A percentile compares a stretch with the other conserved stretches of the same genome.
phyloP scores from a whole-genome alignment of 352 stramenopile genomes.

The Plasmopara muralis region DNA sequence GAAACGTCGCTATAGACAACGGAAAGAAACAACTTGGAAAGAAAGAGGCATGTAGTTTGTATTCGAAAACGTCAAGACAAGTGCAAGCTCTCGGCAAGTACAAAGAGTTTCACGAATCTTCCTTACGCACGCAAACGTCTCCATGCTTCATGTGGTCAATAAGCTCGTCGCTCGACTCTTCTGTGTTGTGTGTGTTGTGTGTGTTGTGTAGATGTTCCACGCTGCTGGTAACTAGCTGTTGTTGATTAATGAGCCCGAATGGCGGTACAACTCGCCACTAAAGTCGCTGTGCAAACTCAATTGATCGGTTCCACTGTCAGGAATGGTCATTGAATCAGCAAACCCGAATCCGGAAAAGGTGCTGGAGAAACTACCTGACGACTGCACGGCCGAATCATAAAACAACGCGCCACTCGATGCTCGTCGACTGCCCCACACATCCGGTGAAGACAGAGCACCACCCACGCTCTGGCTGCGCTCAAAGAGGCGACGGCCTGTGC shows the following conservation, averaged over 20 bases:
- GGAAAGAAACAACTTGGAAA: slow-evolving; percentile 7
- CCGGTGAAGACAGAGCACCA: slow-evolving; percentile 12
- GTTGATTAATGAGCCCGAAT: slow-evolving; percentile 39
- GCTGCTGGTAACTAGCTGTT: slow-evolving; percentile 26
- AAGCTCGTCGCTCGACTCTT: slow-evolving; percentile 5
- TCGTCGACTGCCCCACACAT: slow-evolving; percentile 19
- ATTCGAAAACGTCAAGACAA: slow-evolving; percentile 12
- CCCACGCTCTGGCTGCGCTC: slow-evolving; percentile 31
- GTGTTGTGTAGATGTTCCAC: slow-evolving; percentile 9
- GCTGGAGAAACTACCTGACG: slow-evolving; percentile 24
- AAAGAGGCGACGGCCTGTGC: slow-evolving; percentile 28
- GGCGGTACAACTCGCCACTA: slow-evolving; percentile 33
- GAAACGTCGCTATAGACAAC: slow-evolving; percentile 13
- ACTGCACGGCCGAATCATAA: slow-evolving; percentile 47
- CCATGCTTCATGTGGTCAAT: not conserved
- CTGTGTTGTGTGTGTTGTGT: slow-evolving; percentile 23
- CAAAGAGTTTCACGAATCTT: not conserved
- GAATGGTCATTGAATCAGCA: slow-evolving; percentile 19
- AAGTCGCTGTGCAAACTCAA: slow-evolving; percentile 27
- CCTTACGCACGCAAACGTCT: not conserved
- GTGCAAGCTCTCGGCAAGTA: slow-evolving; percentile 8
- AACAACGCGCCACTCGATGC: slow-evolving; percentile 27
- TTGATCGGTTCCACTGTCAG: slow-evolving; percentile 23
- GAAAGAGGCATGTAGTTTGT: slow-evolving; percentile 21
- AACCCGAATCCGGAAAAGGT: slow-evolving; percentile 32